Conservation (phyloP, 345 rosid genomes). For the Salix dunnii region DNA sequence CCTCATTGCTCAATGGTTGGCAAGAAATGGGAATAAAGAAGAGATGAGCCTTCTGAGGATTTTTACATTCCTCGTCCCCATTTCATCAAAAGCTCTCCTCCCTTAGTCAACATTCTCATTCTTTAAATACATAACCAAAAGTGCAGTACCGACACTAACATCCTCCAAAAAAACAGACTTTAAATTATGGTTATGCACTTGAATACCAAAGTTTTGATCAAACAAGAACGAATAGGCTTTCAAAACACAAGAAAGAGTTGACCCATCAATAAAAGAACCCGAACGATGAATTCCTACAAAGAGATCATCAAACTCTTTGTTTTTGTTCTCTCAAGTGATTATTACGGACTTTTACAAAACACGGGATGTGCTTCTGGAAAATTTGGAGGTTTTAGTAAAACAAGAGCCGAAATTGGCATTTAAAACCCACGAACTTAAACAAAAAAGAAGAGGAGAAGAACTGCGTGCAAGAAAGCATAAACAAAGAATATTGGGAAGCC, state of each 20-base stretch:
- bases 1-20: too few species aligned
- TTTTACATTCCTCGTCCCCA: slow-evolving; percentile 62
- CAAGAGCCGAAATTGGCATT: too few species aligned
- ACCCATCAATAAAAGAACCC: slow-evolving; percentile 49
- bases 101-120: slow-evolving; percentile 48
- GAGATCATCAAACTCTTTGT: slow-evolving; percentile 48
- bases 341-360: too few species aligned
- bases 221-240: slow-evolving; percentile 58
- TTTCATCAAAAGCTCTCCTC: slow-evolving; percentile 54
- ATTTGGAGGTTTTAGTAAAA: too few species aligned
- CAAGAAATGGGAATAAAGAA: too few species aligned
- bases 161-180: slow-evolving; percentile 58
- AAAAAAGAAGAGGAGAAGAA: too few species aligned
- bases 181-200: slow-evolving; percentile 53
- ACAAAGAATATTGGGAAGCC: too few species aligned
- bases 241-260: slow-evolving; percentile 58
- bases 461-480: too few species aligned
- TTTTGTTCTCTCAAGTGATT: slow-evolving; percentile 50
- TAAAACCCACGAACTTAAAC: too few species aligned
- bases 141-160: slow-evolving; percentile 73
- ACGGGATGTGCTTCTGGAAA: too few species aligned
- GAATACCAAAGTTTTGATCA: slow-evolving; percentile 51
- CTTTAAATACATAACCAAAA: slow-evolving; percentile 75
- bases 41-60: too few species aligned
- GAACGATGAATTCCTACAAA: slow-evolving; percentile 47